Evolutionary conservation across 768 basidiomycete genomes (phyloP).

Genomic region (Hypholoma sublateritium): DNA sequence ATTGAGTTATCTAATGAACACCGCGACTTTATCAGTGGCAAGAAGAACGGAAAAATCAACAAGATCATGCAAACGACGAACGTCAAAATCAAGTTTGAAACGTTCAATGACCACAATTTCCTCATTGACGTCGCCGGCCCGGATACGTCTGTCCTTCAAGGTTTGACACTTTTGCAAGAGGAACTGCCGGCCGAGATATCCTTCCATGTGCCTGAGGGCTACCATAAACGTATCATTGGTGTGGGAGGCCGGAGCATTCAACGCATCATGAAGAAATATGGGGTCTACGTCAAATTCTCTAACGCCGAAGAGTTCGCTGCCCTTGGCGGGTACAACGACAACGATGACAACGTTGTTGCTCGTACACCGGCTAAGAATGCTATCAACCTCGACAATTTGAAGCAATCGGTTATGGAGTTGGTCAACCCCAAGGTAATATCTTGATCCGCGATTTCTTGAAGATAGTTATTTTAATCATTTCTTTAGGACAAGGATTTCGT

Average conservation of each 20-base stretch:
- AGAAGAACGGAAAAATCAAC: slow-evolving; percentile 99
- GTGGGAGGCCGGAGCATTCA: slow-evolving; percentile 98
- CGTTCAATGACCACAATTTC: slow-evolving; percentile 95
- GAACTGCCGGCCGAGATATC: slow-evolving; percentile 98
- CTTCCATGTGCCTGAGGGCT: slow-evolving; percentile 97
- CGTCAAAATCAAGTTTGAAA: slow-evolving; percentile 99
- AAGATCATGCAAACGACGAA: slow-evolving; percentile 98
- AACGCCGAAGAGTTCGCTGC: slow-evolving; percentile 97
- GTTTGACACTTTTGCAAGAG: slow-evolving; percentile 88
- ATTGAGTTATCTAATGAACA: slow-evolving; percentile 98
- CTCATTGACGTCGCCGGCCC: slow-evolving; percentile 88
- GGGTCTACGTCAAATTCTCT: slow-evolving; percentile 99
- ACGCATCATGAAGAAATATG: slow-evolving; percentile 99
- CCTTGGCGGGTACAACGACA: slow-evolving; percentile 92
- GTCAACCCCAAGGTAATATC: slow-evolving; percentile 87
- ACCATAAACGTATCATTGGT: slow-evolving; percentile 99
- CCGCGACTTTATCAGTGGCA: slow-evolving; percentile 97
- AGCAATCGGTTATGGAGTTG: slow-evolving; percentile 95
- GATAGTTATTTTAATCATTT: neutral
- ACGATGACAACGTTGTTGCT: slow-evolving; percentile 99
- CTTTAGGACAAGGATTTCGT: slow-evolving; percentile 93
- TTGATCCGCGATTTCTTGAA: neutral
- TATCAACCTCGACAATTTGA: slow-evolving; percentile 90
- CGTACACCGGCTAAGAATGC: slow-evolving; percentile 98
- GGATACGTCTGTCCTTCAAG: slow-evolving; percentile 82